Evolutionary conservation across 164 flowering plant species (phyloP).

Genomic region (Magnolia changhungtana): DNA sequence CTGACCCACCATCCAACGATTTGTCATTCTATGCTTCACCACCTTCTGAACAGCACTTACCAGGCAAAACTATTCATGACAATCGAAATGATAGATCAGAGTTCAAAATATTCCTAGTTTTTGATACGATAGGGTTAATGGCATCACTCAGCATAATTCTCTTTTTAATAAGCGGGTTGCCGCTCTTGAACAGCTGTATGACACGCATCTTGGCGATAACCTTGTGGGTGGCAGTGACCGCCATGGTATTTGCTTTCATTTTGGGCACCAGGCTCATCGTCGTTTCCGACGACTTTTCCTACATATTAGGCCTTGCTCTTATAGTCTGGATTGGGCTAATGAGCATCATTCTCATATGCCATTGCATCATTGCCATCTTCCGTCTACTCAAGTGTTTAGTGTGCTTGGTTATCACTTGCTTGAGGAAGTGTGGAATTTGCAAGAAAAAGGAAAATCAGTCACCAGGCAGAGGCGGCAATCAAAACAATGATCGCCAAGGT

Average conservation of each 20-base stretch:
- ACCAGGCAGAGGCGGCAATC: too few relatives aligned
- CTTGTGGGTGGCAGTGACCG: slow-evolving; percentile 17
- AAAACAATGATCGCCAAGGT: too few relatives aligned
- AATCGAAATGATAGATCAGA: background rate
- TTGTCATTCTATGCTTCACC: background rate
- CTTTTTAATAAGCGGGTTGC: slow-evolving; percentile 23
- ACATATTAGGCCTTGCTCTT: background rate
- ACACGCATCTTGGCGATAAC: slow-evolving; percentile 18
- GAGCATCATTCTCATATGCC: background rate
- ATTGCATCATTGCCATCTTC: background rate
- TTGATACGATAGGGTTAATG: slow-evolving; percentile 20
- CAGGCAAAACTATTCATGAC: background rate
- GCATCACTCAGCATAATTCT: slow-evolving; percentile 28
- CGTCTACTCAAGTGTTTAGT: background rate
- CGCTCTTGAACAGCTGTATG: background rate
- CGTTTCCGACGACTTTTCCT: background rate
- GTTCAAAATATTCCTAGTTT: background rate
- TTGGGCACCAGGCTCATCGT: background rate
- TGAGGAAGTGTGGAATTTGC: background rate
- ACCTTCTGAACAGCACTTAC: too few relatives aligned
- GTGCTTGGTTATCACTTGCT: background rate
- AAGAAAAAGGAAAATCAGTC: background rate
- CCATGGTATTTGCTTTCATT: slow-evolving; percentile 13
- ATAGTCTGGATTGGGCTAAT: background rate
- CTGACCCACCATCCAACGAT: background rate